Evolutionary conservation across 129 eudicot species (phyloP).

Genomic region (Escallonia rubra): DNA sequence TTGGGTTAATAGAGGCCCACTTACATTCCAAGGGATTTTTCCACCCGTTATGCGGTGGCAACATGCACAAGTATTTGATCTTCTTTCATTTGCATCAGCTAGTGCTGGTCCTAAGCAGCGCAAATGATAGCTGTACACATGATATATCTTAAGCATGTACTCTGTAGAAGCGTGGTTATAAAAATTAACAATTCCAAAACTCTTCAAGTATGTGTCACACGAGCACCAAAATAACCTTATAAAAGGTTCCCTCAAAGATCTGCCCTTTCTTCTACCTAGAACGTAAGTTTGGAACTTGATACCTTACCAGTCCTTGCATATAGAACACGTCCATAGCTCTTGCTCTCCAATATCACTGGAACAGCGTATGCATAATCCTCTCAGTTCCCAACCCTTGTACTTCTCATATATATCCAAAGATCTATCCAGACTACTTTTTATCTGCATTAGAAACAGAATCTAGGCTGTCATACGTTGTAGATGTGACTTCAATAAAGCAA

Average conservation of each 20-base stretch:
- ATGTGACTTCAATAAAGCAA: neutral
- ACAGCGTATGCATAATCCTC: slow-evolving; percentile 48
- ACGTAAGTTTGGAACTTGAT: slow-evolving; percentile 6
- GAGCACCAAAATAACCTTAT: too few species aligned
- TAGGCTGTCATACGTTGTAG: neutral
- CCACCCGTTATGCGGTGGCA: slow-evolving; percentile 61
- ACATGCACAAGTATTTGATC: slow-evolving; percentile 43
- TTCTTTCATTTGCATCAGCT: slow-evolving; percentile 27
- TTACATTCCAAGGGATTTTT: slow-evolving; percentile 41
- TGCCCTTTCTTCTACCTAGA: too few species aligned
- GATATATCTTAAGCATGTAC: too few species aligned
- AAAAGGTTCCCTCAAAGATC: too few species aligned
- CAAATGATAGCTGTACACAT: slow-evolving; percentile 59
- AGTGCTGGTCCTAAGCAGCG: slow-evolving; percentile 43
- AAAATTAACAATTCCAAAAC: neutral
- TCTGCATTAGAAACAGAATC: slow-evolving; percentile 35
- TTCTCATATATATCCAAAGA: slow-evolving; percentile 45
- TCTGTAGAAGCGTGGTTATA: neutral
- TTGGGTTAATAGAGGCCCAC: slow-evolving; percentile 19
- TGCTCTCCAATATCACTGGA: slow-evolving; percentile 37
- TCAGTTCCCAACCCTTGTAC: slow-evolving; percentile 24
- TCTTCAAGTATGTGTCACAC: too few species aligned
- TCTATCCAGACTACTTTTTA: slow-evolving; percentile 47
- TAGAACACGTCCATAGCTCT: slow-evolving; percentile 61
- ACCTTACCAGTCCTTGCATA: slow-evolving; percentile 75